Evolutionary conservation across 2,329 filamentous ascomycete genomes (phyloP), one percentile per base, ranked within the genome.

Genomic region (Claviceps sp.): DNA sequence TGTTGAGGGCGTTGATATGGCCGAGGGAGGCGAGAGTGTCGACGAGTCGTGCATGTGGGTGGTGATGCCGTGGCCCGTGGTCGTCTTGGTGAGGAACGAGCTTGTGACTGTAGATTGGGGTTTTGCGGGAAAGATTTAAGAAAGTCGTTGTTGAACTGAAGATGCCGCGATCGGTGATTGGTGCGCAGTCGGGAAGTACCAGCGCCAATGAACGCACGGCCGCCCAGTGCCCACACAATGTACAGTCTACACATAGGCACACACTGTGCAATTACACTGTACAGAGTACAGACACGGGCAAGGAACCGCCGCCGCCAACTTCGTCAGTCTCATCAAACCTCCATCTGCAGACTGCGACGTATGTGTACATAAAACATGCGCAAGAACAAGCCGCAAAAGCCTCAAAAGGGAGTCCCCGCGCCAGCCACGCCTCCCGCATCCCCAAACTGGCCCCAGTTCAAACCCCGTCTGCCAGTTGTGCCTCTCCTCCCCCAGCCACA

Each of bases 371-470:
- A 43, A 43, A 13, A 47, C 26, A 68, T 68, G 67, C 59, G 66
- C n/a, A 70, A 65, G 47, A 57, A 61, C 45, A 68, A 65, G 56
- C 52, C 58, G 6, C 54, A 60, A 52, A 68, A 65, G 22, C 22
- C 22, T 22, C 49, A 58, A 40, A 60, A 61, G 50, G 10, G 2
- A 50, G n/a, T 53, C 30, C 16, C 52, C 34, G 52, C 55, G 53
- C 54, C 55, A 6, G 51, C 54, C 51, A 51, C 49, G 16, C 50
- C 58, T 17, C 45, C 54, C n/a, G 40, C 61, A 43, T 61, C 69
- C 45, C 66, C 73, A 38, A 77, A 77, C 47, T 91, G 88, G 88
- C 87, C 88, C 39, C 68, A 72, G 22, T 81, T 94, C 64, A 78
- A 76, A 56, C 87, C 88, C 16, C 67, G 82, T 10, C 68, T 89